Base-by-base conservation (phyloP, 768 basidiomycete genomes). In the Tremella yokohamensis region DNA sequence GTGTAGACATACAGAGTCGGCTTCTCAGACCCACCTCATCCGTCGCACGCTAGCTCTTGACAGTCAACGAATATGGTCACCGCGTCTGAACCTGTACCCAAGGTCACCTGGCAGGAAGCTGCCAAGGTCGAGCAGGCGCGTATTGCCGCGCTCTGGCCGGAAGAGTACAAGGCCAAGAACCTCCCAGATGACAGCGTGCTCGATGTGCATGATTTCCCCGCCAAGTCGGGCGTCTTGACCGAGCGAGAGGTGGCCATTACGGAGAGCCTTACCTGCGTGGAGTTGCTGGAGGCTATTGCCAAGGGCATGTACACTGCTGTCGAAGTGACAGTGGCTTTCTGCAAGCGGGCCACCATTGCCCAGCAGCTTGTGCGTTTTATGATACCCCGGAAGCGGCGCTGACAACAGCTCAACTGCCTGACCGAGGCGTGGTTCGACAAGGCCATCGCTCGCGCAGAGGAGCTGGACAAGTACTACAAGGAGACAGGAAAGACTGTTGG, bases 371-470 rank as follows among this genome's bases (percentile, higher is more conserved):
- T 87, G 54, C 71, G 39, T 42, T 16, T 15, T 54, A 12, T 38
- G 1, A 16, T 20, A 12, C 12, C 19, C 4, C 15, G 3, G 20
- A 6, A 22, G 12, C 40, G 25, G 25, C 40, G 18, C 40, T 39
- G 19, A 38, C 15, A 48, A 8, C 22, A 88, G 87, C 84, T 84
- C 4, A 89, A 89, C 63, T 90, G 89, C 70, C 70, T 90, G 38
- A 90, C 88, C 0, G 88, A 90, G 73, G 84, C 89, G n/a, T 89
- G 87, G 65, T 81, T 89, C 52, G 85, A 89, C 20, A 80, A 81
- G 3, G 89, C 87, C 0, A 78, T 88, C 3, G 77, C 75, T 13
- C 80, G 84, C 9, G 89, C 90, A 1, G 75, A 80, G 15, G 81
- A 84, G 68, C 79, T 90, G 3, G 90, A 91, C 64, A 82, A 81